Base-by-base conservation (phyloP, 441 rosid genomes). In the Erysimum pusillum region DNA sequence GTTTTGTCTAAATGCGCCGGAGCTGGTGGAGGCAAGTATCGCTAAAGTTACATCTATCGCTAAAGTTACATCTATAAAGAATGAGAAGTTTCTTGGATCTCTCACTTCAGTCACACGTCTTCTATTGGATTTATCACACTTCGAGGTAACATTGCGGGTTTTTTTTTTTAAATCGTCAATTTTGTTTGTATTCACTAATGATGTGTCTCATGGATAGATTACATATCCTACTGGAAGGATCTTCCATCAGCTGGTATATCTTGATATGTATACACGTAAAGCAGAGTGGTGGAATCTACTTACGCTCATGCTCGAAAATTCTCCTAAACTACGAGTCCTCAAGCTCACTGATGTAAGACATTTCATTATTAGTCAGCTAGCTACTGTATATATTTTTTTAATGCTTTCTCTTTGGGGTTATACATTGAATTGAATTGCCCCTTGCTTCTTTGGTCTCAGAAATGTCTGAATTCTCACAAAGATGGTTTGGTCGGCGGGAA, bases 241-340 rank as follows among this genome's bases (percentile, higher is more conserved):
- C 64, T 69, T 69, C 74, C 0, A 17, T 57, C 14, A 57, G 9
- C 10, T 69, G 13, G 10, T 39, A 39, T 39, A 4, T 39, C 14
- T 39, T 9, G 44, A 39, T 13, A 9, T 39, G 44, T 39, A 39
- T 39, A 39, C 44, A 39, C 44, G 44, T 10, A 1, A 13, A 67
- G 14, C n/a, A 32, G 35, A 51, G 61, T 67, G 71, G 71, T 52
- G 71, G 71, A 38, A 38, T 38, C 49, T 67, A 22, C 72, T 67
- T 22, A 25, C 46, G 25, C 10, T 39, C 62, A 38, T 52, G 62
- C 72, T 67, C 10, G 49, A 67, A 22, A 22, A 9, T 32, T 67
- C 62, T 52, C 72, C 61, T 38, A 67, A 38, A 22, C 22, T 67
- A 54, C 61, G 22, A 22, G 61, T 35, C 49, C 72, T 67, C 49